phyloP scores from a whole-genome alignment of 345 rosid species.

The Salix koriyanagi region DNA sequence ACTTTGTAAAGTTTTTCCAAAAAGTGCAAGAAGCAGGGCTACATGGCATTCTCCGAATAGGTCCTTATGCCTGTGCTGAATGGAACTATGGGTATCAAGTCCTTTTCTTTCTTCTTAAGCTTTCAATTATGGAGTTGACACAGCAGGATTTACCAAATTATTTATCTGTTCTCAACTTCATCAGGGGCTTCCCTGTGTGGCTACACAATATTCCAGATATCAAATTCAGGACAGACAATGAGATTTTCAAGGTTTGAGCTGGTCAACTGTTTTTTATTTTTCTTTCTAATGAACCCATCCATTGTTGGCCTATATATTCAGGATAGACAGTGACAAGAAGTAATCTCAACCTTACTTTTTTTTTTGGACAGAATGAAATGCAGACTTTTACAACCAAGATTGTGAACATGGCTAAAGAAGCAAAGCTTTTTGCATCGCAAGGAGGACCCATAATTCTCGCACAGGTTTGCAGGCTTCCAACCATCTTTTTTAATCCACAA shows the following conservation, averaged over 20 bases:
- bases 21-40: constrained; percentile 36
- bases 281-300: too few species aligned
- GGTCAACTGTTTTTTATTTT: not conserved
- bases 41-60: constrained; percentile 43
- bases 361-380: constrained; percentile 24
- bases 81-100: constrained; percentile 53
- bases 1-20: constrained; percentile 42
- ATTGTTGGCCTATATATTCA: too few species aligned
- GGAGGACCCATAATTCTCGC: constrained; percentile 64
- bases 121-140: not conserved
- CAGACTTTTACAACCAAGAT: constrained; percentile 28
- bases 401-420: constrained; percentile 45
- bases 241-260: constrained; percentile 21
- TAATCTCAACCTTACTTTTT: not conserved
- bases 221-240: constrained; percentile 19
- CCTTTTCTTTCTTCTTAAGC: not conserved
- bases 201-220: constrained; percentile 26
- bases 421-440: constrained; percentile 52
- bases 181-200: constrained; percentile 32
- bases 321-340: too few species aligned
- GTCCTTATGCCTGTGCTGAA: constrained; percentile 34
- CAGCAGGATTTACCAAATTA: too few species aligned
- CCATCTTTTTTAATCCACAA: too few species aligned
- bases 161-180: not conserved
- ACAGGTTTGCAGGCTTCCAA: constrained; percentile 27